Evolutionary conservation across 1,139 yeast species (phyloP), one percentile per base, ranked within the genome.

Genomic region (Pichia sp.): DNA sequence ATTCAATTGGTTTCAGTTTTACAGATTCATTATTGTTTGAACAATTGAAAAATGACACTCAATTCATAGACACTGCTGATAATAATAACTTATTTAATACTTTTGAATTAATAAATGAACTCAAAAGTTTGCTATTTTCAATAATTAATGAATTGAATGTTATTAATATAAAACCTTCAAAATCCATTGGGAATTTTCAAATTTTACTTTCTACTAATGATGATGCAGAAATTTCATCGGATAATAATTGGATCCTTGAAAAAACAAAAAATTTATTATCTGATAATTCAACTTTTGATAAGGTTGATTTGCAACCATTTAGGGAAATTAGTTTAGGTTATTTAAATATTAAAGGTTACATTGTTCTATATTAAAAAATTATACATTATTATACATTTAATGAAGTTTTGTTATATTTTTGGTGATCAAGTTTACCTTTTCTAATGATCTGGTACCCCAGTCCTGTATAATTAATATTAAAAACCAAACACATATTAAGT

Each of bases 401-500:
- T 51, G 37, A 53, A 48, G 8, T 53, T 45, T 43, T 49, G 60
- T 34, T 48, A 39, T 10, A 37, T 44, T 56, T 39, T 53, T 58
- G 30, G 44, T 29, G n/a, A 50, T 50, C 18, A 39, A 33, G 33
- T 51, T 40, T 2, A 53, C 44, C 40, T 47, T 58, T 18, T 52
- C 55, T 25, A 53, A 39, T n/a, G 40, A 44, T 2, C 56, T 56
- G 38, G 46, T 50, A 54, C 62, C 58, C 47, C 53, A 56, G 32
- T 60, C 62, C 33, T 59, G 61, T 28, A 54, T 40, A 7, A 57
- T 43, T 38, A 60, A 44, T 7, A 51, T 39, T 31, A 60, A 43
- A 25, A 61, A 53, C 65, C 67, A 63, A 34, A 58, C 61, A 52
- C 66, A 73, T 46, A 79, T 62, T 30, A 80, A 64, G 58, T 84